A percentile compares a stretch with the other conserved stretches of the same genome.
Evolutionary conservation across 2,329 filamentous ascomycete genomes (phyloP).

Genomic region (Scedosporium aurantiacum): DNA sequence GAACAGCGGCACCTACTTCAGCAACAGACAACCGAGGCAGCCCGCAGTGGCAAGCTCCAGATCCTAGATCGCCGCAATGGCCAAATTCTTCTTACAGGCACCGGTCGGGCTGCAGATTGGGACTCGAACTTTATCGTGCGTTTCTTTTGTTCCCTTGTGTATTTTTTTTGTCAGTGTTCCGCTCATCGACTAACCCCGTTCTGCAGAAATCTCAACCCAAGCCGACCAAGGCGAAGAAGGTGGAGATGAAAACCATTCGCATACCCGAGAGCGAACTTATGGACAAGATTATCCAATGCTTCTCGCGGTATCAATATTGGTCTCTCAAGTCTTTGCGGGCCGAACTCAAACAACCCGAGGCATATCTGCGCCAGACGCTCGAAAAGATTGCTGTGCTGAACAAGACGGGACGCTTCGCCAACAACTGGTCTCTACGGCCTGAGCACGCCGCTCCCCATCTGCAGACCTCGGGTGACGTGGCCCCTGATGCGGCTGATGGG

Average conservation of each 20-base stretch:
- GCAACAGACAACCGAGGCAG: slow-evolving; percentile 38
- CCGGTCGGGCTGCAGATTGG: slow-evolving; percentile 22
- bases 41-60: slow-evolving; percentile 38
- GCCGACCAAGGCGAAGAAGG: slow-evolving; percentile 45
- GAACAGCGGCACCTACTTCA: slow-evolving; percentile 55
- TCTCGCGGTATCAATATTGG: slow-evolving; percentile 84
- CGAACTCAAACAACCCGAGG: slow-evolving; percentile 73
- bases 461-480: slow-evolving; percentile 25
- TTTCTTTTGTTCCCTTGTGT: slow-evolving; percentile 7
- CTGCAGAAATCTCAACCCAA: slow-evolving; percentile 40
- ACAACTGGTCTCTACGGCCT: slow-evolving; percentile 70
- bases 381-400: slow-evolving; percentile 74
- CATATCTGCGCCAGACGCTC: slow-evolving; percentile 78
- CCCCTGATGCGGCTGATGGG: slow-evolving; percentile 39
- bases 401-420: slow-evolving; percentile 73
- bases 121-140: slow-evolving; percentile 46
- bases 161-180: slow-evolving; percentile 4
- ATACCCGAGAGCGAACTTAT: slow-evolving; percentile 81
- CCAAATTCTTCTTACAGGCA: slow-evolving; percentile 8
- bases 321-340: slow-evolving; percentile 78
- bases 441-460: slow-evolving; percentile 41
- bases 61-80: slow-evolving; percentile 28
- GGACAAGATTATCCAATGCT: slow-evolving; percentile 73
- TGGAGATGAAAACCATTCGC: slow-evolving; percentile 77
- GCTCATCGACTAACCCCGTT: not conserved